Base-by-base conservation (phyloP, 768 basidiomycete genomes). In the Xanthoconium stramineum region DNA sequence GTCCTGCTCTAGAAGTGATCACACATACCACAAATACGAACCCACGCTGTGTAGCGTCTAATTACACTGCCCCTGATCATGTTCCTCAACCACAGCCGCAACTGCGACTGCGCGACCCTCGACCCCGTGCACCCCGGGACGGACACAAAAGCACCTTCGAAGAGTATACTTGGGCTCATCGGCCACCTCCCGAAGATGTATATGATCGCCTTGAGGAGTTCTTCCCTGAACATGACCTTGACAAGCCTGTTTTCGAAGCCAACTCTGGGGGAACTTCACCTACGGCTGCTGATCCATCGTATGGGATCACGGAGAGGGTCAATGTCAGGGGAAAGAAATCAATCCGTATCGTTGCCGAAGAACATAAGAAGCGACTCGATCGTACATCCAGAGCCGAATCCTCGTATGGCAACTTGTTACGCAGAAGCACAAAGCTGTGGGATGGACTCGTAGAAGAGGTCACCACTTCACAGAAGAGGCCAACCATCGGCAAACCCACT, bases 221-320 rank as follows among this genome's bases (percentile, higher is more conserved):
- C 77, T 99, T 99, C 80, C 95, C 96, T 1, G 87, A 89, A 61
- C 91, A 97, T 67, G 94, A 98, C 66, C 83, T 98, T 47, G 97
- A 98, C 71, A 90, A 94, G 67, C 94, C 95, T 2, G 88, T 98
- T 60, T 90, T 98, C 52, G 96, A 98, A 63, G 85, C 88, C 33
- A 81, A 79, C 39, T 89, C 86, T 5, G 88, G 91, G 11, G 88
- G 88, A 40, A 85, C 87, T 5, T 91, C 89, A 3, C 90, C 92
- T 2, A 89, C 86, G 3, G 70, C 80, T 24, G 76, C 75, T 10
- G 89, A 91, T 28, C 61, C 67, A 32, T 75, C 79, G 11, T 69
- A 76, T 15, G 75, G 78, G 29, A 69, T 78, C 32, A 64, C 69
- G 47, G 64, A 69, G 46, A 75, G 79, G 47, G 74, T 74, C 53